phyloP scores from a whole-genome alignment of 2,329 filamentous ascomycete species.

The Trichoderma simmonsii region DNA sequence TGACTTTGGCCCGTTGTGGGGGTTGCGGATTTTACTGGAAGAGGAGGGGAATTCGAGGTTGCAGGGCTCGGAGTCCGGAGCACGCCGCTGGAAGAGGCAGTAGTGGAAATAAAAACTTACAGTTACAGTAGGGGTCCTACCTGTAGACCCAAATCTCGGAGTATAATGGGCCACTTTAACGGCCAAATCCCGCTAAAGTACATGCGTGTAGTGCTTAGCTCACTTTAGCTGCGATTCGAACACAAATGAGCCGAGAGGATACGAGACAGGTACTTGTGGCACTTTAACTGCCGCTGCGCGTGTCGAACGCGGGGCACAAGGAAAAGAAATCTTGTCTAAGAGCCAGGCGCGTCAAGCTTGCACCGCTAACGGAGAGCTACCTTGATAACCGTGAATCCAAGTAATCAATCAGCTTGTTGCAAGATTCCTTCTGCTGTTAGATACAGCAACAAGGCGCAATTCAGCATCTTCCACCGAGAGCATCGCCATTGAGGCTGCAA shows the following conservation, averaged over 20 bases:
- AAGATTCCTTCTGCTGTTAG: neutral
- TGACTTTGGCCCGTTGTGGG: neutral
- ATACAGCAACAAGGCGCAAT: neutral
- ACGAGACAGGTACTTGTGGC: neutral
- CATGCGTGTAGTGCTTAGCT: neutral
- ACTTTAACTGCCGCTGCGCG: neutral
- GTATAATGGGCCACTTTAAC: neutral
- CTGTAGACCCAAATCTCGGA: neutral
- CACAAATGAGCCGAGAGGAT: neutral
- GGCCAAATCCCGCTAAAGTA: neutral
- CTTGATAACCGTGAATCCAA: neutral
- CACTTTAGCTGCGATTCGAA: neutral
- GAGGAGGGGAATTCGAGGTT: neutral
- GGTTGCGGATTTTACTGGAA: neutral
- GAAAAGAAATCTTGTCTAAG: neutral
- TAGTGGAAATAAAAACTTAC: neutral
- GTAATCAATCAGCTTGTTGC: neutral
- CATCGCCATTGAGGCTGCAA: neutral
- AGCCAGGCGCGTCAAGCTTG: slow-evolving; percentile 10
- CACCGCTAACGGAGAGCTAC: neutral
- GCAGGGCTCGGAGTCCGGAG: neutral
- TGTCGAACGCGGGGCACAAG: slow-evolving; percentile 10
- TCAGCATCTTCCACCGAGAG: neutral
- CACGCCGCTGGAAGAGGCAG: neutral
- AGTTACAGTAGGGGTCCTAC: neutral